Percentiles rank a stretch among this genome's conserved stretches.
Conservation (phyloP, 805 yeast species). For the Candida insectorum region DNA sequence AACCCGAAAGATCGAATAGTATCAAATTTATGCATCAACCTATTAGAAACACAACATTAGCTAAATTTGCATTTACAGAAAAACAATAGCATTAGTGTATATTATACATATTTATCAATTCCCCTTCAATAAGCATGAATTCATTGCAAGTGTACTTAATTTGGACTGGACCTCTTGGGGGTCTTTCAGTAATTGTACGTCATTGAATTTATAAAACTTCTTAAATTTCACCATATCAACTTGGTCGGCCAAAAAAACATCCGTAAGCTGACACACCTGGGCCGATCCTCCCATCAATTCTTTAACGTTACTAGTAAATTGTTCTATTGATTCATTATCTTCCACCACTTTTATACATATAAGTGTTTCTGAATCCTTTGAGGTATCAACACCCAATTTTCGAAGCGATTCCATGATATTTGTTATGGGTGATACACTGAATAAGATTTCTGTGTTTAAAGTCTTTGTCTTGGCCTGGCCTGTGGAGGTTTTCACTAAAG, state of each 20-base stretch:
- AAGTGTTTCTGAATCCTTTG: constrained; percentile 32
- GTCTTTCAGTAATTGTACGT: no score
- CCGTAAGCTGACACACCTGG: constrained; percentile 16
- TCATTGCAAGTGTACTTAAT: constrained; percentile 42
- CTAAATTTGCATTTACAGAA: constrained; percentile 14
- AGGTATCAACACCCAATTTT: constrained; percentile 63
- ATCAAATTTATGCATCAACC: no score
- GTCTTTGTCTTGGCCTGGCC: constrained; percentile 58
- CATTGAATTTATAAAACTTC: constrained; percentile 36
- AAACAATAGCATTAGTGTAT: neutral
- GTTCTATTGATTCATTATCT: constrained; percentile 20
- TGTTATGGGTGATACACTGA: constrained; percentile 65
- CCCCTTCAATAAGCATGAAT: constrained; percentile 47
- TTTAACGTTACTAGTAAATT: constrained; percentile 32
- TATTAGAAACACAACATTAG: constrained; percentile 8
- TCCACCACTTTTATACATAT: constrained; percentile 49
- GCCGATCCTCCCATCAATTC: constrained; percentile 12
- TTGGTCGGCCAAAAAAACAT: constrained; percentile 17
- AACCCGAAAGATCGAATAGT: no score
- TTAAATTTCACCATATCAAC: constrained; percentile 28
- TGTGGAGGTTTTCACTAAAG: constrained; percentile 48
- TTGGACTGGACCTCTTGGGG: constrained; percentile 15
- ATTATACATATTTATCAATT: neutral
- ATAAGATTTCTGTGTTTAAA: constrained; percentile 68
- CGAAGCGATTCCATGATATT: constrained; percentile 70